These are phyloP conservation scores for Fusarium buharicum DNA, from an alignment of 2,329 filamentous ascomycete species.

Conservation along the genomic window DNA sequence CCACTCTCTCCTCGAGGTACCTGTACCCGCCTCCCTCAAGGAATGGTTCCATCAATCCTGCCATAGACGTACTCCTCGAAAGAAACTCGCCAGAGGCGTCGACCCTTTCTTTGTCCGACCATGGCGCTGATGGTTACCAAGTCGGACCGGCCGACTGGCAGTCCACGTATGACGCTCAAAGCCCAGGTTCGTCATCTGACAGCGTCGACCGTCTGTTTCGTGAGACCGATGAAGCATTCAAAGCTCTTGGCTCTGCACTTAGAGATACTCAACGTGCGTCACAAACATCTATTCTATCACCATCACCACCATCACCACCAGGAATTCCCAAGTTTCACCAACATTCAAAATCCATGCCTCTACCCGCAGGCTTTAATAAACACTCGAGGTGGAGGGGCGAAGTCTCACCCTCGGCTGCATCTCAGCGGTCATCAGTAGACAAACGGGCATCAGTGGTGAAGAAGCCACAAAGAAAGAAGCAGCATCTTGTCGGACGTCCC, in stretches of 20 bases:
- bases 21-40: slow-evolving; percentile 38
- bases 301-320: slow-evolving; percentile 30
- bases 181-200: slow-evolving; percentile 46
- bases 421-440: slow-evolving; percentile 30
- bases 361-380: slow-evolving; percentile 34
- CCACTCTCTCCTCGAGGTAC: slow-evolving; percentile 25
- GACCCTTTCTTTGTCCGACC: slow-evolving; percentile 42
- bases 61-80: slow-evolving; percentile 12
- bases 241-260: slow-evolving; percentile 56
- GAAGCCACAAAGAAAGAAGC: slow-evolving; percentile 56
- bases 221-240: slow-evolving; percentile 63
- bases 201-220: slow-evolving; percentile 59
- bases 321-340: slow-evolving; percentile 28
- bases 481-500: slow-evolving; percentile 16
- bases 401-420: slow-evolving; percentile 18
- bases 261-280: slow-evolving; percentile 48
- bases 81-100: slow-evolving; percentile 21
- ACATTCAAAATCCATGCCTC: slow-evolving; percentile 41
- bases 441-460: slow-evolving; percentile 53
- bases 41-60: slow-evolving; percentile 26
- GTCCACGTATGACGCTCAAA: slow-evolving; percentile 32
- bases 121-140: slow-evolving; percentile 26
- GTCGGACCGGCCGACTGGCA: slow-evolving; percentile 23
- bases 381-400: slow-evolving; percentile 27
- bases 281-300: slow-evolving; percentile 23